phyloP scores from a whole-genome alignment of 2,329 filamentous ascomycete genomes.

The Trichoderma citrinoviride region DNA sequence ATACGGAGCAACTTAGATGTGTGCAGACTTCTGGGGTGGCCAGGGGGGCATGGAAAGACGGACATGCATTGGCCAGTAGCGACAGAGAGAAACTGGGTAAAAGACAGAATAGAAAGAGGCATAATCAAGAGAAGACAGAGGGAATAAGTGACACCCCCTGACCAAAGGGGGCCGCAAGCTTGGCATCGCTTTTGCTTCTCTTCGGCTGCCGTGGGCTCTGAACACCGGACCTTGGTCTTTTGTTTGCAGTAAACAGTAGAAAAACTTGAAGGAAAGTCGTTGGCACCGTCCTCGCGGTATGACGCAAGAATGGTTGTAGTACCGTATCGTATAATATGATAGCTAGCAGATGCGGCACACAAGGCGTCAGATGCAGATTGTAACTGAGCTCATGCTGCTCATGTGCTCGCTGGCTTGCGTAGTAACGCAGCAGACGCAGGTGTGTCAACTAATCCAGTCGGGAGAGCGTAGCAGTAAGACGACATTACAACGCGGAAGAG shows the following conservation, averaged over 20 bases:
- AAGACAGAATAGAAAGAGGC: background rate
- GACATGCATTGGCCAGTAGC: background rate
- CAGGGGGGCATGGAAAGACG: background rate
- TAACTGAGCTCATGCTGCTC: background rate
- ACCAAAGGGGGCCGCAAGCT: background rate
- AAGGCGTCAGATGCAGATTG: background rate
- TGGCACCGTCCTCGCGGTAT: background rate
- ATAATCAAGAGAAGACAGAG: background rate
- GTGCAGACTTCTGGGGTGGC: conserved; percentile 11
- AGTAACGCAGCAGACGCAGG: background rate
- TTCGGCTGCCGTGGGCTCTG: background rate
- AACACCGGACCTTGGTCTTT: too few species aligned
- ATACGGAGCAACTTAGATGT: conserved; percentile 5
- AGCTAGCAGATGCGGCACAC: background rate
- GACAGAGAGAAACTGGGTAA: background rate
- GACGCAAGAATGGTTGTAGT: background rate
- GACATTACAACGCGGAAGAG: background rate
- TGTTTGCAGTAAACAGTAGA: background rate
- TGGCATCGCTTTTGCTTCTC: background rate
- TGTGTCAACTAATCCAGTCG: background rate
- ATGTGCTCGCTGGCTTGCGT: background rate
- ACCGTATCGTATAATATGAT: background rate
- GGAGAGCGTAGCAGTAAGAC: background rate
- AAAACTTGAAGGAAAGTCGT: background rate
- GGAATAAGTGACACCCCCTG: background rate